A percentile compares a stretch with the other conserved stretches of the same genome.
These are phyloP conservation scores for Fraxinus sp. DNA, from an alignment of 305 asterid genomes.

Conservation along the genomic window DNA sequence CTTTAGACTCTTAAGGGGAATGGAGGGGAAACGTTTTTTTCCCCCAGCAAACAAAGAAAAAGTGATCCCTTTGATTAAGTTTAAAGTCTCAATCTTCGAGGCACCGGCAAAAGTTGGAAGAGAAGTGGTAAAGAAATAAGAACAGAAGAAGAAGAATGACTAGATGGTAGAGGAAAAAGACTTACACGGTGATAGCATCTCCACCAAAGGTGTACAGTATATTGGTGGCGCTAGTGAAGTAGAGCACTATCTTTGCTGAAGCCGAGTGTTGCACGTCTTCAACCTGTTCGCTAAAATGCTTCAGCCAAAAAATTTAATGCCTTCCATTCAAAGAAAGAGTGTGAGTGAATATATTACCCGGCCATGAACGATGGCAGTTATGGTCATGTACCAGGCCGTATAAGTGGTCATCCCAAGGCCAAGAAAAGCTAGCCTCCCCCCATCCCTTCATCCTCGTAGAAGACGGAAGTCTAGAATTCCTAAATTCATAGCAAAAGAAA, in stretches of 20 bases:
- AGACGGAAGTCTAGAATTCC: too few species aligned
- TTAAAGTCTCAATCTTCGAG: conserved; percentile 35
- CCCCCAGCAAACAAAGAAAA: conserved; percentile 24
- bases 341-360: conserved; percentile 51
- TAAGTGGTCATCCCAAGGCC: conserved; percentile 97
- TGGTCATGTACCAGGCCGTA: conserved; percentile 86
- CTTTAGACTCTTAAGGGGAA: background rate
- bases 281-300: conserved; percentile 35
- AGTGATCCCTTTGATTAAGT: conserved; percentile 34
- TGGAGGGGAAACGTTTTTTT: conserved; percentile 3
- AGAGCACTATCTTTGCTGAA: conserved; percentile 62
- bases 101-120: conserved; percentile 75
- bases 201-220: conserved; percentile 93
- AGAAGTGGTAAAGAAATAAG: conserved; percentile 43
- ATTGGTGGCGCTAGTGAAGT: conserved; percentile 95
- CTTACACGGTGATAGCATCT: conserved; percentile 97
- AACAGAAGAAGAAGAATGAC: conserved; percentile 20
- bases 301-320: background rate
- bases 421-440: conserved; percentile 25
- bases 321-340: background rate
- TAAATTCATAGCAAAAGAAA: too few species aligned
- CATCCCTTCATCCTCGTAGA: conserved; percentile 15
- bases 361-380: conserved; percentile 71
- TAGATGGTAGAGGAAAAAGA: too few species aligned
- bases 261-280: conserved; percentile 71